These are phyloP conservation scores for Dorcoceras hygrometricum DNA, from an alignment of 257 asterid species.

Conservation along the genomic window DNA sequence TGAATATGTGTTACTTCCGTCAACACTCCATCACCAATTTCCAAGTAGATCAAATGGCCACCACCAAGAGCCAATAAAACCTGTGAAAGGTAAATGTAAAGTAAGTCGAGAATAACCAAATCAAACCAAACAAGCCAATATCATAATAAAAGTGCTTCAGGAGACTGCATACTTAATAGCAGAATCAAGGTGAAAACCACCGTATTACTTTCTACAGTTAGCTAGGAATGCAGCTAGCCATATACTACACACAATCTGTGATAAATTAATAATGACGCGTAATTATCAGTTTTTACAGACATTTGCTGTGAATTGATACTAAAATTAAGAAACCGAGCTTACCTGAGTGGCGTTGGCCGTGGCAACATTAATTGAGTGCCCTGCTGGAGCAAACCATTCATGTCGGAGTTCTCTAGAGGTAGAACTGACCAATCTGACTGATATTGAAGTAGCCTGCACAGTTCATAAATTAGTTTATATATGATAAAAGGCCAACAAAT, in stretches of 20 bases:
- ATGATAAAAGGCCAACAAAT: constrained; percentile 18
- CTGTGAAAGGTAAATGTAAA: constrained; percentile 41
- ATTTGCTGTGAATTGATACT: constrained; percentile 14
- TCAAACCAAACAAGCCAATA: constrained; percentile 16
- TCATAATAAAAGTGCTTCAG: constrained; percentile 3
- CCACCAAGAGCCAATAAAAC: constrained; percentile 95
- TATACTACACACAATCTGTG: background rate
- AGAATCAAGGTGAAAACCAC: background rate
- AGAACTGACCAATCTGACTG: constrained; percentile 76
- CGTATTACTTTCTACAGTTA: background rate
- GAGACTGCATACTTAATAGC: constrained; percentile 7
- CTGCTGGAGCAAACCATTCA: constrained; percentile 81
- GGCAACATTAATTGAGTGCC: constrained; percentile 83
- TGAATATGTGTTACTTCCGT: constrained; percentile 65
- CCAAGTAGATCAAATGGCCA: constrained; percentile 89
- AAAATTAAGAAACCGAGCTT: constrained; percentile 14
- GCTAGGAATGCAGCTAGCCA: background rate
- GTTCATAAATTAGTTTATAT: constrained; percentile 13
- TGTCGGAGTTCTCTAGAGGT: constrained; percentile 64
- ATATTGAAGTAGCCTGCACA: constrained; percentile 72
- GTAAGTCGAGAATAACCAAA: constrained; percentile 22
- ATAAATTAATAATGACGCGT: constrained; percentile 6
- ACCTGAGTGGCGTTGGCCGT: constrained; percentile 95
- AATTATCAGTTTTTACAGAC: constrained; percentile 1
- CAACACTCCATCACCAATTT: constrained; percentile 89